A percentile compares a stretch with the other conserved stretches of the same genome.
Conservation (phyloP, 2,329 filamentous ascomycete species). For the Trichoderma guizhouense region DNA sequence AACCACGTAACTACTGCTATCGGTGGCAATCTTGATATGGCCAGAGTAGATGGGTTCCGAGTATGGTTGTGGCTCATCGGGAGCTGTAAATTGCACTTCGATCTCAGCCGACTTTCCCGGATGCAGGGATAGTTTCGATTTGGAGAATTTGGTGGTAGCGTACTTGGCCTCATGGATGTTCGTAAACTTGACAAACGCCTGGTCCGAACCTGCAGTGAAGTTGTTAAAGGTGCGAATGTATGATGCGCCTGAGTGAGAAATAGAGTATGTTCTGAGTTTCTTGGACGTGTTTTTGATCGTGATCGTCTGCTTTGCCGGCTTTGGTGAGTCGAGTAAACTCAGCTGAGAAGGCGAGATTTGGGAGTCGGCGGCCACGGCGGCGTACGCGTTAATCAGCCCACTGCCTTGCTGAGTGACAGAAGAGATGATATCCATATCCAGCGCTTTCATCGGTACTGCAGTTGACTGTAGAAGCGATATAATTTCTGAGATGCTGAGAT, state of each 20-base stretch:
- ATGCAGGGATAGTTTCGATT: not conserved
- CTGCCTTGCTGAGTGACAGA: not conserved
- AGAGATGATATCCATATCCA: not conserved
- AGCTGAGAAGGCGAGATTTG: not conserved
- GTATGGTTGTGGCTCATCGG: not conserved
- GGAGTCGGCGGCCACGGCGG: not conserved
- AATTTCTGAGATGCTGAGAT: slow-evolving; percentile 45
- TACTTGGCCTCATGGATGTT: not conserved
- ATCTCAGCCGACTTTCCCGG: not conserved
- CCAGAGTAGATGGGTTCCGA: not conserved
- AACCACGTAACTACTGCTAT: not conserved
- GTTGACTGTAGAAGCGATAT: slow-evolving; percentile 49
- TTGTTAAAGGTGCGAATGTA: not conserved
- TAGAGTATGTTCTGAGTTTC: not conserved
- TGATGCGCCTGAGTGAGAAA: not conserved
- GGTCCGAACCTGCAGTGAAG: not conserved
- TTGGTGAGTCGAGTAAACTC: not conserved
- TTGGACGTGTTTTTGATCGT: not conserved
- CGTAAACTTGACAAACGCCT: not conserved
- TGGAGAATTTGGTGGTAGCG: not conserved
- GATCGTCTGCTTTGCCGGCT: not conserved
- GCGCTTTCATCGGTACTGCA: slow-evolving; percentile 40
- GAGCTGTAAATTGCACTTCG: not conserved
- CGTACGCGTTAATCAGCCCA: not conserved
- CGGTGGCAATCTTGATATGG: not conserved